Base-by-base conservation (phyloP, 768 basidiomycete species). In the Cystobasidium ongulense region DNA sequence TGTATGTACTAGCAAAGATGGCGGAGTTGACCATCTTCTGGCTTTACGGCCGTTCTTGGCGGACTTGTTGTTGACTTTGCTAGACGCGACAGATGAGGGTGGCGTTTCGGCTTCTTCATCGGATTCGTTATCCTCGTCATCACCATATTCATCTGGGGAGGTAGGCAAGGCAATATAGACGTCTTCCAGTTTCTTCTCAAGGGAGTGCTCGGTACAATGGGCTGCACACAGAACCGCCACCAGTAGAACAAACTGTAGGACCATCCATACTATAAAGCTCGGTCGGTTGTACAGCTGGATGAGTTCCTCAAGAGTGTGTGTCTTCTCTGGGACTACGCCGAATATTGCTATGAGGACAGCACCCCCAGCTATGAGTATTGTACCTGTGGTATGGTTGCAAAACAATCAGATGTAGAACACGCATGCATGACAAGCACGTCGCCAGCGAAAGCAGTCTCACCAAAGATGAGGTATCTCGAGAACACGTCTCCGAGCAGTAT, bases 331-430 rank as follows among this genome's bases (percentile, higher is more conserved):
- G 0, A 97, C 91, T 76, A 93, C 91, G 59, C 93, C 93, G 79
- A 94, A 97, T 63, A 92, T 82, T 18, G 90, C 92, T 73, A 97
- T 92, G 74, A 94, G 84, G 50, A 90, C 87, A 5, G 93, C 92
- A 33, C 92, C 93, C 21, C 87, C 87, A 0, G 91, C 90, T 75
- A 97, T 92, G 79, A 94, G 84, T 52, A 90, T 81, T 1, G 92
- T 95, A 0, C 78, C 74, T 76, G 31, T 13, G 8, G 21, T 62
- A 65, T 59, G 18, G 23, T 38, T 29, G 63, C 63, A 39, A n/a
- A n/a, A 25, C 29, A 33, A 54, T 25, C 3, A 23, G 31, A 8
- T 46, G 63, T n/a, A n/a, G n/a, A n/a, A n/a, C n/a, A n/a, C 39
- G 17, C 39, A 39, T 17, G 39, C 39, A 7, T 39, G 39, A 57